A percentile compares a stretch with the other conserved stretches of the same genome.
Conservation (phyloP, 2,329 filamentous ascomycete genomes). For the Aureobasidium leucospermi region DNA sequence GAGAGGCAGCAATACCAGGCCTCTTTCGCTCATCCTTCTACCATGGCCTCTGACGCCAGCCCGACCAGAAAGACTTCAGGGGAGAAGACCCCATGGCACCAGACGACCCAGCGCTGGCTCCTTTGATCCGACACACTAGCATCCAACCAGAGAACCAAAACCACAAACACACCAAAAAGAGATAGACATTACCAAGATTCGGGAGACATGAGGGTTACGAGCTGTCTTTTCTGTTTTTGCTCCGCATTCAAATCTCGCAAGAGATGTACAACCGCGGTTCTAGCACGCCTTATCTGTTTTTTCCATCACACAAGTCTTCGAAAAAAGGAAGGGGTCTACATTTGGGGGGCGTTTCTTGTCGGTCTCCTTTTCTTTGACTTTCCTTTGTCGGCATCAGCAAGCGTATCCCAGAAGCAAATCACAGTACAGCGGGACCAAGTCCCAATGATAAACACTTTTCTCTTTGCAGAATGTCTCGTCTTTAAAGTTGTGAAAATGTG, state of each 20-base stretch:
- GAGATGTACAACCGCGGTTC: neutral
- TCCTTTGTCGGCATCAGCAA: slow-evolving; percentile 9
- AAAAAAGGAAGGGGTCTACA: neutral
- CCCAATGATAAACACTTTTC: neutral
- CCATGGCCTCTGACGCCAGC: neutral
- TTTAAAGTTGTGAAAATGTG: too few relatives aligned
- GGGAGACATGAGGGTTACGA: neutral
- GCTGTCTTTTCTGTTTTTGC: neutral
- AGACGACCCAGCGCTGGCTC: slow-evolving; percentile 11
- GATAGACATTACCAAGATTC: neutral
- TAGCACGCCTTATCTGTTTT: neutral
- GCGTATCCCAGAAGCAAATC: slow-evolving; percentile 6
- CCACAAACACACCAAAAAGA: slow-evolving; percentile 3
- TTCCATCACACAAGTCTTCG: neutral
- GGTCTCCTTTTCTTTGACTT: neutral
- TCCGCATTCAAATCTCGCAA: neutral
- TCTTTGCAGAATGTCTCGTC: too few relatives aligned
- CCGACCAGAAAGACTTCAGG: neutral
- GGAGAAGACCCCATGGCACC: slow-evolving; percentile 8
- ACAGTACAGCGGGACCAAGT: neutral
- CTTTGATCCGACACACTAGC: neutral
- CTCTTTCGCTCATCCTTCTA: neutral
- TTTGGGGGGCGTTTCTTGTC: neutral
- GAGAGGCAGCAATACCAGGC: neutral
- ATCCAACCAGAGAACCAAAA: neutral